These are phyloP conservation scores for Silene vulgaris DNA, from an alignment of 179 eudicot genomes.

Conservation along the genomic window DNA sequence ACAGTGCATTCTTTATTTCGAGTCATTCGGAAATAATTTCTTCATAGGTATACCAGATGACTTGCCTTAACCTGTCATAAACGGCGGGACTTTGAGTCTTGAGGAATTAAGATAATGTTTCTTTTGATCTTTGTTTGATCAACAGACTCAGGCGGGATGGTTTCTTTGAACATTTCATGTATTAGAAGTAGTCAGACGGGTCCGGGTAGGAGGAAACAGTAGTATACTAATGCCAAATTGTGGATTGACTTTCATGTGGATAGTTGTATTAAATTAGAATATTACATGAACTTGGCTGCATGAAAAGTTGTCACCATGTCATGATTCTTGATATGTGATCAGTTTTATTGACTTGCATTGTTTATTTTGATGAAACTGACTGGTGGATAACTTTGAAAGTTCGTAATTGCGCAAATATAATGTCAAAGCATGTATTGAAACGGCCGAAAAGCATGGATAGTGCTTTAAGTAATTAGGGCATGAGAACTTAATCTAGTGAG, in stretches of 20 bases:
- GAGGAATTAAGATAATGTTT: no score
- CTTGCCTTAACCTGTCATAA: no score
- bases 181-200: conserved; percentile 1
- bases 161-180: background rate
- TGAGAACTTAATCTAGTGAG: no score
- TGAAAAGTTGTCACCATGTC: background rate
- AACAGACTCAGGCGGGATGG: background rate
- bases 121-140: background rate
- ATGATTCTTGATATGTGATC: background rate
- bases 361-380: background rate
- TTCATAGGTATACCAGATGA: no score
- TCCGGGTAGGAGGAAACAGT: background rate
- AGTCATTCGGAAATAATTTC: no score
- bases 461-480: background rate
- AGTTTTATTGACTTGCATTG: no score
- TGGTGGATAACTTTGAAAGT: background rate
- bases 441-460: background rate
- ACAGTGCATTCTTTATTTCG: no score
- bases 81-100: no score
- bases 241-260: background rate
- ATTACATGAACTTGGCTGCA: no score
- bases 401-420: background rate
- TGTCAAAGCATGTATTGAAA: background rate
- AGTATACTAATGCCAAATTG: background rate
- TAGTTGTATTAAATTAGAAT: background rate